Conservation (phyloP, 306 rosid genomes). For the Vigna hirtella region DNA sequence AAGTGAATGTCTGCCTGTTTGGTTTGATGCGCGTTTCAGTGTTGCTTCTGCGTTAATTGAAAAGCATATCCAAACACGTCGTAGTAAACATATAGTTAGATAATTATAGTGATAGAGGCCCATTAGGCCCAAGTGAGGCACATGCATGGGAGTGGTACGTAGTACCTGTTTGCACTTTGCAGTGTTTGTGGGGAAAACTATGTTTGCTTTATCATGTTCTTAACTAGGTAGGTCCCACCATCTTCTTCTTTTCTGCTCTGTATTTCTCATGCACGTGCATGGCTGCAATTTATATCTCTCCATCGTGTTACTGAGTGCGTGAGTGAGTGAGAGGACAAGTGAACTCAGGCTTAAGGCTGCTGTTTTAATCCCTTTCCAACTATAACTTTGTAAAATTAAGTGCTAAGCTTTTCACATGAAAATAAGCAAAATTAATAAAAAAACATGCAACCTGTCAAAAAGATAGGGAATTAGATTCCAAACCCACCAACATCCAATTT, state of each 20-base stretch:
- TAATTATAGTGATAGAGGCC: neutral
- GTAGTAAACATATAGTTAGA: no score
- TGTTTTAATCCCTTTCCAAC: constrained; percentile 57
- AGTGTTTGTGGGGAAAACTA: constrained; percentile 45
- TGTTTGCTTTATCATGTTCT: constrained; percentile 20
- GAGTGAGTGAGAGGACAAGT: constrained; percentile 35
- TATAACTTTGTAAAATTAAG: constrained; percentile 52
- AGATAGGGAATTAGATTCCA: constrained; percentile 55
- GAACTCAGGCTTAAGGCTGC: constrained; percentile 61
- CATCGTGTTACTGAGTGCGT: neutral
- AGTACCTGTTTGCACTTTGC: constrained; percentile 23
- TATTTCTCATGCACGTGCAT: constrained; percentile 57
- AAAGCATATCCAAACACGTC: neutral
- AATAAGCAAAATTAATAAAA: constrained; percentile 43
- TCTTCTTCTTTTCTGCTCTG: constrained; percentile 40
- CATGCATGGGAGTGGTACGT: constrained; percentile 27
- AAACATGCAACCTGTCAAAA: constrained; percentile 40
- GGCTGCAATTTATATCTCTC: constrained; percentile 30
- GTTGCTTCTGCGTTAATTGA: no score
- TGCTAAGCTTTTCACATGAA: constrained; percentile 56
- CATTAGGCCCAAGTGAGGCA: constrained; percentile 38
- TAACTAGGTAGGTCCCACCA: constrained; percentile 29
- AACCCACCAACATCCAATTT: constrained; percentile 39
- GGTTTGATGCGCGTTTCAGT: no score
- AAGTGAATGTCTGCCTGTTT: no score